Evolutionary conservation across 176 grass and related monocot species (phyloP).

Genomic region (Melocanna baccifera): DNA sequence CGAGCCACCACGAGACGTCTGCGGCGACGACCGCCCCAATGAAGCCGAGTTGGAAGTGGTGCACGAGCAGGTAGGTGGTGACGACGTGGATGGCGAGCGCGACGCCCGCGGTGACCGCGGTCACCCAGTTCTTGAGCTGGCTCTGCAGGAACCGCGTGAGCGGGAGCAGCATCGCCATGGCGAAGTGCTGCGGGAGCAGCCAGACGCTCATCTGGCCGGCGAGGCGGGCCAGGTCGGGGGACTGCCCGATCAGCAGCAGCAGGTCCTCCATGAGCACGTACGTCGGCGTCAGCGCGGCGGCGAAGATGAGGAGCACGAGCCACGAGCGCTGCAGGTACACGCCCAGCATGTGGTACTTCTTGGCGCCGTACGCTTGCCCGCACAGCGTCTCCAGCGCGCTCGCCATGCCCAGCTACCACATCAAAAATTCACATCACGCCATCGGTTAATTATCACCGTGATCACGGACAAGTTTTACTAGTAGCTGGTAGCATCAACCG

Average conservation of each 20-base stretch:
- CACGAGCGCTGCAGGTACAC: constrained; percentile 64
- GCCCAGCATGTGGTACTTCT: constrained; percentile 62
- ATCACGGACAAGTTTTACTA: neutral
- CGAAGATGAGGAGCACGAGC: constrained; percentile 46
- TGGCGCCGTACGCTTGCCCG: constrained; percentile 54
- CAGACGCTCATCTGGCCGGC: constrained; percentile 45
- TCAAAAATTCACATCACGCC: neutral
- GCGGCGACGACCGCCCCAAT: constrained; percentile 24
- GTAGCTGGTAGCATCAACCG: neutral
- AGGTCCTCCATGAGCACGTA: constrained; percentile 51
- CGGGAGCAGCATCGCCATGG: constrained; percentile 58
- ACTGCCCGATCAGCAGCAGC: constrained; percentile 49
- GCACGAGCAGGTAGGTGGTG: constrained; percentile 48
- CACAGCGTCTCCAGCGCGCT: constrained; percentile 69
- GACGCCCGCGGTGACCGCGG: neutral
- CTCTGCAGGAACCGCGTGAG: constrained; percentile 56
- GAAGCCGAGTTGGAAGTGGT: neutral
- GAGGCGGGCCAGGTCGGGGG: constrained; percentile 32
- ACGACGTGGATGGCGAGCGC: constrained; percentile 37
- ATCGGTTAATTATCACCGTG: neutral
- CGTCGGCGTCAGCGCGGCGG: constrained; percentile 33
- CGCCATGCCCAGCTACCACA: constrained; percentile 56
- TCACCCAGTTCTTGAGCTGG: constrained; percentile 64
- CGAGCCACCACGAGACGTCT: constrained; percentile 51
- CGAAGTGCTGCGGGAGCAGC: constrained; percentile 56